Percentiles rank a stretch among this genome's conserved stretches.
Conservation (phyloP, 805 yeast genomes). For the Candida alai region DNA sequence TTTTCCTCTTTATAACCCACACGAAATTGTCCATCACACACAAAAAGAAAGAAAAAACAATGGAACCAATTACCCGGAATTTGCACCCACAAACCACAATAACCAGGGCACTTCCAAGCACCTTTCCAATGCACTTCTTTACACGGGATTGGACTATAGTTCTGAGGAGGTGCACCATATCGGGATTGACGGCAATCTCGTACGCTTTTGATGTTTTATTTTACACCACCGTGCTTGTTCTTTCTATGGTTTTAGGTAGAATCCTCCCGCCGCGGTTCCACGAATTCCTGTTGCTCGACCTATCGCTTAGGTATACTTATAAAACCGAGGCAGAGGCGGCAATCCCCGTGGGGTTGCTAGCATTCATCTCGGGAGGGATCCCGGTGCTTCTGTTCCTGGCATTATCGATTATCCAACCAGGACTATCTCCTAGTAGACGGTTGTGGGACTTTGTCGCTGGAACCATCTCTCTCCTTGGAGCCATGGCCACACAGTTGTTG, state of each 20-base stretch:
- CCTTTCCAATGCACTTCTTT: constrained; percentile 1
- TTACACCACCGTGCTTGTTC: constrained; percentile 18
- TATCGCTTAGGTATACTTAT: constrained; percentile 28
- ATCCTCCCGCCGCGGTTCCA: constrained; percentile 32
- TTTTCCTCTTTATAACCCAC: neutral
- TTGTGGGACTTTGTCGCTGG: constrained; percentile 42
- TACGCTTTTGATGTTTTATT: constrained; percentile 17
- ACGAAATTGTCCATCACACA: neutral
- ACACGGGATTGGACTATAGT: constrained; percentile 7
- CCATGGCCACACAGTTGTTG: constrained; percentile 34
- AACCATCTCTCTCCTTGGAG: constrained; percentile 32
- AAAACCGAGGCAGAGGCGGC: constrained; percentile 28
- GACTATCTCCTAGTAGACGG: constrained; percentile 17
- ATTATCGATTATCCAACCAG: constrained; percentile 13
- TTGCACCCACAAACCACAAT: constrained; percentile 4
- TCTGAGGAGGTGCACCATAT: constrained; percentile 8
- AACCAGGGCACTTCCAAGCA: too few species aligned
- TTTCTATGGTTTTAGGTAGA: constrained; percentile 27
- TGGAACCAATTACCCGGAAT: constrained; percentile 7
- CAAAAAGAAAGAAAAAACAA: constrained; percentile 2
- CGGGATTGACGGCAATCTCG: constrained; percentile 16
- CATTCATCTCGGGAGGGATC: constrained; percentile 23
- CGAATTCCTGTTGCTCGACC: constrained; percentile 38
- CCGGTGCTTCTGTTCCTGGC: constrained; percentile 29
- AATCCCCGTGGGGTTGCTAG: constrained; percentile 27